Evolutionary conservation across 2,329 filamentous ascomycete genomes (phyloP).

Genomic region (Lachnellula arida): DNA sequence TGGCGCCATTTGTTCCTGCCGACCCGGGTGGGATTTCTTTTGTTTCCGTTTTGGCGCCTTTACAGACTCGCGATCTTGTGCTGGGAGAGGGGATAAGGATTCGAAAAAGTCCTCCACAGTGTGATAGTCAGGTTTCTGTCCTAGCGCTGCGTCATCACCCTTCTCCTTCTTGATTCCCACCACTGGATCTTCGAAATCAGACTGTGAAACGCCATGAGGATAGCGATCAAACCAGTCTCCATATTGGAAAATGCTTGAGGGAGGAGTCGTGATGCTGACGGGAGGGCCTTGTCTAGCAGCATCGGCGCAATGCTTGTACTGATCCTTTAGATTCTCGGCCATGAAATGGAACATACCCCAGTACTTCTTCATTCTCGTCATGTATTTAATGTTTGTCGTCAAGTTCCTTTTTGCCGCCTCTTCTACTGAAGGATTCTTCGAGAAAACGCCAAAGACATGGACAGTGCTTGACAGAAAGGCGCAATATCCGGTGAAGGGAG

Average conservation of each 20-base stretch:
- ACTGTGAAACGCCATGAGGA: conserved; percentile 81
- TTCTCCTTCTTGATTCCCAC: conserved; percentile 65
- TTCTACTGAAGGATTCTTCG: conserved; percentile 72
- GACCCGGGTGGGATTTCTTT: conserved; percentile 34
- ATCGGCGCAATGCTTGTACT: conserved; percentile 82
- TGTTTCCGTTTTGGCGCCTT: conserved; percentile 35
- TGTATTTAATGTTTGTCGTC: conserved; percentile 80
- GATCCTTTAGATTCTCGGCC: conserved; percentile 84
- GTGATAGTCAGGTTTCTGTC: conserved; percentile 84
- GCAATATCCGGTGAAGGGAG: conserved; percentile 91
- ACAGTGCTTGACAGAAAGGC: conserved; percentile 90
- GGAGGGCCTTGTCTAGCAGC: conserved; percentile 63
- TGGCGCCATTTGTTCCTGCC: conserved; percentile 17
- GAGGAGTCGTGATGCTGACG: conserved; percentile 41
- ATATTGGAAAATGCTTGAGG: conserved; percentile 77
- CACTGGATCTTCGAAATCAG: conserved; percentile 76
- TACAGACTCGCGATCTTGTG: conserved; percentile 24
- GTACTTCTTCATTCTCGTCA: conserved; percentile 92
- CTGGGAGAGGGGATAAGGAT: conserved; percentile 61
- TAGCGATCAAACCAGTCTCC: conserved; percentile 97
- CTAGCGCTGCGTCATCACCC: conserved; percentile 81
- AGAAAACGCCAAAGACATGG: conserved; percentile 91
- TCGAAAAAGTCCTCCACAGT: conserved; percentile 94
- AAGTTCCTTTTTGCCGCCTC: conserved; percentile 77
- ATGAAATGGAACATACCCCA: conserved; percentile 99